Evolutionary conservation across 1,284 basidiomycete genomes (phyloP).

Genomic region (Cutaneotrichosporon cyanovorans): DNA sequence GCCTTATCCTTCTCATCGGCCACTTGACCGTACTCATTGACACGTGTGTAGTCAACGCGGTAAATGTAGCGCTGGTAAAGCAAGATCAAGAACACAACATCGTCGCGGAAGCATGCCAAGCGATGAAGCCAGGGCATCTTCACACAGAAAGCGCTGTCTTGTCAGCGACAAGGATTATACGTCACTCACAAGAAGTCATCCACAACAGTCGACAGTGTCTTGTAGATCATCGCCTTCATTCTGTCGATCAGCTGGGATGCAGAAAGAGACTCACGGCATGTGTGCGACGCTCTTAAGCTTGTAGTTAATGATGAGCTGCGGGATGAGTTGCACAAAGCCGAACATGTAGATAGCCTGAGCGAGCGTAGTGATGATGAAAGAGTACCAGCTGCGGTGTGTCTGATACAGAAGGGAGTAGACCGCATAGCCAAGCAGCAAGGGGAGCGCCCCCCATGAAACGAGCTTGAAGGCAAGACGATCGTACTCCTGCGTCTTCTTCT

Average conservation of each 20-base stretch:
- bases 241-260: conserved; percentile 12
- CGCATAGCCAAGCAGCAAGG: conserved; percentile 75
- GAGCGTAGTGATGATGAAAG: conserved; percentile 69
- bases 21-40: conserved; percentile 93
- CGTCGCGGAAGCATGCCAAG: conserved; percentile 59
- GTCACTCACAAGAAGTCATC: conserved; percentile 75
- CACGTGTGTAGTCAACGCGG: conserved; percentile 81
- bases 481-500: conserved; percentile 95
- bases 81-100: conserved; percentile 63
- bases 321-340: conserved; percentile 90
- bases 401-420: conserved; percentile 59
- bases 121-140: conserved; percentile 90
- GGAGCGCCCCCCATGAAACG: conserved; percentile 79
- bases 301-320: conserved; percentile 85
- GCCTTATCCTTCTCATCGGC: conserved; percentile 31
- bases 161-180: not conserved
- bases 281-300: conserved; percentile 67
- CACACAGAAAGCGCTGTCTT: conserved; percentile 54
- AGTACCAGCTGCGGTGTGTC: conserved; percentile 89
- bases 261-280: conserved; percentile 30
- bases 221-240: conserved; percentile 96
- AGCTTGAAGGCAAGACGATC: conserved; percentile 52
- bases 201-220: conserved; percentile 59
- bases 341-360: conserved; percentile 60
- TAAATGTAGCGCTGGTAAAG: conserved; percentile 80